These are phyloP conservation scores for Garcia nutans DNA, from an alignment of 345 rosid genomes.

Conservation along the genomic window DNA sequence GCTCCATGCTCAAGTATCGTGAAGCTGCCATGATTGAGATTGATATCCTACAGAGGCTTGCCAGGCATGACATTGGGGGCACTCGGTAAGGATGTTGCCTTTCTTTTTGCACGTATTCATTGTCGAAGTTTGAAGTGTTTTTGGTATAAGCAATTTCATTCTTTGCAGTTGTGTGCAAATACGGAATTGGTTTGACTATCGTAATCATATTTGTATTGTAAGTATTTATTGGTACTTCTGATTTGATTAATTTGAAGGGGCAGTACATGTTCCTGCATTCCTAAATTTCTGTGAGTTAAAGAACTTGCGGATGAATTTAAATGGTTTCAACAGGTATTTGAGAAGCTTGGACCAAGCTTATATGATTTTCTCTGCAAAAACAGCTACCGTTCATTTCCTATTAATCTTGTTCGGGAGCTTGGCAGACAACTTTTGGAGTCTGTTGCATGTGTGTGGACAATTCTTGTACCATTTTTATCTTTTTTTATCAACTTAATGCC, in stretches of 20 bases:
- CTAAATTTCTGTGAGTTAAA: constrained; percentile 41
- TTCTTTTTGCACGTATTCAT: constrained; percentile 7
- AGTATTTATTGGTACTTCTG: constrained; percentile 30
- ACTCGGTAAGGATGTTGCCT: constrained; percentile 24
- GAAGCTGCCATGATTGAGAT: constrained; percentile 37
- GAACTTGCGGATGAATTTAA: constrained; percentile 30
- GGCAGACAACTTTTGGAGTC: constrained; percentile 37
- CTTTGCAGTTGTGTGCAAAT: constrained; percentile 38
- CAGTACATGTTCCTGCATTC: constrained; percentile 31
- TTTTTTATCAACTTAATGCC: constrained; percentile 36
- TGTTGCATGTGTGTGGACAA: constrained; percentile 41
- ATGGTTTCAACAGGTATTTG: constrained; percentile 31
- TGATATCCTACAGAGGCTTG: constrained; percentile 33
- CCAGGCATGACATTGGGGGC: constrained; percentile 26
- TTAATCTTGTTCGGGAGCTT: constrained; percentile 33
- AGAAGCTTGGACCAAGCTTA: constrained; percentile 34
- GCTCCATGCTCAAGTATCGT: constrained; percentile 33
- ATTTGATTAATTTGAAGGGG: constrained; percentile 36
- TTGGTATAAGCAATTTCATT: constrained; percentile 52
- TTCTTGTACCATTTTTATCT: constrained; percentile 54
- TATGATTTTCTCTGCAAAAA: constrained; percentile 33
- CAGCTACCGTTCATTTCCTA: constrained; percentile 33
- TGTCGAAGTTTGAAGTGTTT: constrained; percentile 33
- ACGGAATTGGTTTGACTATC: constrained; percentile 40
- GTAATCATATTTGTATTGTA: constrained; percentile 38